Base-by-base conservation (phyloP, 306 rosid species). In the Castanea mollissima region DNA sequence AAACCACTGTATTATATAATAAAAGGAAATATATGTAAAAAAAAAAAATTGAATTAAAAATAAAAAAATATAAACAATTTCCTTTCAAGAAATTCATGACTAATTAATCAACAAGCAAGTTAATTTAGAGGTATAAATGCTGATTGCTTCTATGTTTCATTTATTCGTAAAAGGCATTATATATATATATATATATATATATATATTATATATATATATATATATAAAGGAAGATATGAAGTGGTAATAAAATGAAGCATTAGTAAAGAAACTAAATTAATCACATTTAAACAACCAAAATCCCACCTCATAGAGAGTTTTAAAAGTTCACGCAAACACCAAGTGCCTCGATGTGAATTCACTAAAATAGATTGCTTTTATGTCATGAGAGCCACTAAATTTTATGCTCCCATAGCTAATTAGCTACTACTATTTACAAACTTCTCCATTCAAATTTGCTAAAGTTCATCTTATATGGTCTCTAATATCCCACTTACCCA, bases 121-220 rank as follows among this genome's bases (percentile, higher is more conserved):
- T 44, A 56, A 82, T 55, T 55, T 68, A 59, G 81, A 80, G 73
- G 52, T 52, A 71, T 31, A 76, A 82, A 55, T 74, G 56, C 70
- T 63, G 20, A 63, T 59, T 60, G 64, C 69, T 76, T 62, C 46
- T 27, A 27, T 62, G 35, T 62, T 62, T 27, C 15, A 60, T 14
- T 62, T 25, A 10, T 62, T 27, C 4, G 23, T 20, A 21, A n/a
- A 57, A 18, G 10, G 4, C 46, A 41, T 7, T 41, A 41, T 41
- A 38, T 38, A 7, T 35, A 35, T 35, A 44, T 38, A 38, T 46
- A 10, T 46, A 46, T 35, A 35, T 35, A 35, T 35, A 35, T 46
- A 46, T 12, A 49, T 49, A 49, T 46, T 46, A 10, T 46, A 46
- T 35, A 35, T 35, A 35, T 35, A 35, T 46, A 46, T 12, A 49